Evolutionary conservation across 1,284 basidiomycete species (phyloP), one percentile per base, ranked within the genome.

Genomic region (Sphagnurus paluster): DNA sequence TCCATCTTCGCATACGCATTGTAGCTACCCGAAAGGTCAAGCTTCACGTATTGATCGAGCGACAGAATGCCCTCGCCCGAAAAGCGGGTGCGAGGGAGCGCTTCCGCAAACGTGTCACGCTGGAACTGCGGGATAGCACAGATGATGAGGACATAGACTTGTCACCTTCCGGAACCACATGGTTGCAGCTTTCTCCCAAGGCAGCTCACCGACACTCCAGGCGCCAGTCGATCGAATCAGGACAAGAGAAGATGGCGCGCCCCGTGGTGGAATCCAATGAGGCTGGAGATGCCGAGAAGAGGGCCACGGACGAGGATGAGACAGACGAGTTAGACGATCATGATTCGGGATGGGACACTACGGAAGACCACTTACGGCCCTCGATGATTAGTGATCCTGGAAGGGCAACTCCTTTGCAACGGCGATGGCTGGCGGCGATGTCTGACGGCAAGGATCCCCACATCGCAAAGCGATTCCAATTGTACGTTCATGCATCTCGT

Each of bases 1-100:
- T 95, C 35, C 94, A 95, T 62, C 80, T 94, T 6, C 83, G 89
- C 32, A 82, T 96, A 42, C 84, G 95, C 29, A 76, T 98, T 26
- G 77, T 95, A 16, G 93, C 89, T 0, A 85, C 89, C 0, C 74
- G 78, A 2, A 79, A 81, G 33, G 71, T 98, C 48, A 98, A 98
- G 66, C 67, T 79, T 34, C 74, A 68, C 5, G 84, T 86, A 20
- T 71, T 76, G 46, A 61, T 68, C 23, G 68, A 66, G 17, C 69
- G 76, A 46, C 74, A 79, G 49, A 65, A 67, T 29, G 68, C 65
- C 25, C 64, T 72, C 28, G 71, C 71, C 25, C 64, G 64, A 41
- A 67, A 66, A 42, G 59, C 57, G 14, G 55, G 55, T 5, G 42
- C 40, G 17, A 42, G 40, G 17, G 34, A 50, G 9, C 39, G 25